Percentiles rank a stretch among this genome's conserved stretches.
Conservation (phyloP, 1,284 basidiomycete genomes). For the Puccinia brachypodii region DNA sequence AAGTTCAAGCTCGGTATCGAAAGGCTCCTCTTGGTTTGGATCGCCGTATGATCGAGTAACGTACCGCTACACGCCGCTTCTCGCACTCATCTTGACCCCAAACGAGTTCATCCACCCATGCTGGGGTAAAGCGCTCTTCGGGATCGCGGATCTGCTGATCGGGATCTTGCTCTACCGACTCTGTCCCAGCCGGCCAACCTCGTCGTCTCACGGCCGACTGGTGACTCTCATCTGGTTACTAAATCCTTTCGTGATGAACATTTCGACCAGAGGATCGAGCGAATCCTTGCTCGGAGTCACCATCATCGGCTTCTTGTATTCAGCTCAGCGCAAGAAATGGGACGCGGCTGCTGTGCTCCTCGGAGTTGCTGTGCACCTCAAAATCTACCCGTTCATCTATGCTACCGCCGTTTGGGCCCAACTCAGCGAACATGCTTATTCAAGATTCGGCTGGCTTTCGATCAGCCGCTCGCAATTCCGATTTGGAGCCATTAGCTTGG, state of each 20-base stretch:
- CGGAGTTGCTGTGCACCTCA: constrained; percentile 84
- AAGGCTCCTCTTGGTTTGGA: constrained; percentile 51
- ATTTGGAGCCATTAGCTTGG: constrained; percentile 70
- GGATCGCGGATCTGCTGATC: constrained; percentile 77
- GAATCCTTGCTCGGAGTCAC: constrained; percentile 82
- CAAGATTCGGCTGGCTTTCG: constrained; percentile 54
- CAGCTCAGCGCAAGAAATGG: constrained; percentile 60
- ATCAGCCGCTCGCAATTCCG: constrained; percentile 64
- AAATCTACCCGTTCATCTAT: constrained; percentile 93
- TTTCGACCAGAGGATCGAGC: constrained; percentile 92
- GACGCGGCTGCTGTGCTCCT: constrained; percentile 67
- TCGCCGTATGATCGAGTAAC: constrained; percentile 92
- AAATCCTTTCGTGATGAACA: constrained; percentile 91
- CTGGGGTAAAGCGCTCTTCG: constrained; percentile 88
- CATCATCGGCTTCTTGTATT: constrained; percentile 71
- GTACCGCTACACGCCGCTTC: constrained; percentile 92
- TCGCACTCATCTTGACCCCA: constrained; percentile 78
- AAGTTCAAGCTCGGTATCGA: constrained; percentile 50
- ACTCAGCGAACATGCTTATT: background rate
- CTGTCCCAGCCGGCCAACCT: constrained; percentile 27
- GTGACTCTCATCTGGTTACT: constrained; percentile 72
- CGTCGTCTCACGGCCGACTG: constrained; percentile 50
- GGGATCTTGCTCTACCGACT: constrained; percentile 70
- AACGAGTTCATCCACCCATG: constrained; percentile 74
- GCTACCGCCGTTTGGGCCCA: constrained; percentile 65